These are phyloP conservation scores for Panicum hallii DNA, from an alignment of 202 grass and related monocot genomes.

Conservation along the genomic window DNA sequence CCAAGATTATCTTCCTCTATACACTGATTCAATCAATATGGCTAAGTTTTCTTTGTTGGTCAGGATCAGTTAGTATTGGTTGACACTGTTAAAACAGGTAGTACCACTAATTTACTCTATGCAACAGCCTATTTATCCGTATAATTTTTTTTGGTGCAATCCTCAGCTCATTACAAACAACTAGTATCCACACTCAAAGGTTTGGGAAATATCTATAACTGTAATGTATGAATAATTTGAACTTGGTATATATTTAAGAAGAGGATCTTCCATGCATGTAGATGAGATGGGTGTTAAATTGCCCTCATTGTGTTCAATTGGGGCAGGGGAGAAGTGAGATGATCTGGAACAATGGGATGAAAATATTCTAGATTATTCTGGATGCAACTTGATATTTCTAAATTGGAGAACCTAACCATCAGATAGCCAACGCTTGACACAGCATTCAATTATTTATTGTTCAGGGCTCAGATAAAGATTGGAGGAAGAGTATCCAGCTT, in stretches of 20 bases:
- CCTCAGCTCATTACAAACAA: conserved; percentile 14
- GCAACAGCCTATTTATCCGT: conserved; percentile 1
- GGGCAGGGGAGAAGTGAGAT: not conserved
- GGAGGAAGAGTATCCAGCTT: not conserved
- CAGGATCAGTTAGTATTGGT: conserved; percentile 12
- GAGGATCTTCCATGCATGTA: not conserved
- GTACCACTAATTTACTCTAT: not conserved
- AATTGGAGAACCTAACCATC: not conserved
- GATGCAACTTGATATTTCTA: not conserved
- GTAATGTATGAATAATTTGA: not conserved
- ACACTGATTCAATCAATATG: conserved; percentile 1
- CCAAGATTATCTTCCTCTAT: not conserved
- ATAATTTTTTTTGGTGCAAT: conserved; percentile 1
- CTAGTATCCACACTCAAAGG: not conserved
- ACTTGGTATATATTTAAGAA: not conserved
- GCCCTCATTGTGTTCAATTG: not conserved
- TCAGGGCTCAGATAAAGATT: not conserved
- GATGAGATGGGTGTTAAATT: not conserved
- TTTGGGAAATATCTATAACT: not conserved
- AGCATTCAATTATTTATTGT: not conserved
- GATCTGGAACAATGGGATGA: not conserved
- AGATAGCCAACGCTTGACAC: not conserved
- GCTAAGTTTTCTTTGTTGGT: conserved; percentile 30
- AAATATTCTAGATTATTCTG: conserved; percentile 5
- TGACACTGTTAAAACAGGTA: conserved; percentile 29